A percentile compares a stretch with the other conserved stretches of the same genome.
These are phyloP conservation scores for Beauveria caledonica DNA, from an alignment of 2,329 filamentous ascomycete species.

Conservation along the genomic window DNA sequence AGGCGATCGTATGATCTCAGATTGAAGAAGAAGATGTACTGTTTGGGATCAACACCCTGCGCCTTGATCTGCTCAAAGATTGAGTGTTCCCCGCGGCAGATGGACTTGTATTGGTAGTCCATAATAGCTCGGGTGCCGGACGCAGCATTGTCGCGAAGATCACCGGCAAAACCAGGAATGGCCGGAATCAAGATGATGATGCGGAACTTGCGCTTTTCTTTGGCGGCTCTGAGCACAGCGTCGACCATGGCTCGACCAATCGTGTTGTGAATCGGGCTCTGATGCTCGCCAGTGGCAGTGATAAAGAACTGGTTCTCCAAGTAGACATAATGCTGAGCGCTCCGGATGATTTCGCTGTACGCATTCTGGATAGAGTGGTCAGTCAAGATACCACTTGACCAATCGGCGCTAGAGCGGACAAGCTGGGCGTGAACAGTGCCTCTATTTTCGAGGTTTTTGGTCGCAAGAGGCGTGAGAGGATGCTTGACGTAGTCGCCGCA, in stretches of 20 bases:
- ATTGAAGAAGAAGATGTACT: conserved; percentile 93
- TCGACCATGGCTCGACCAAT: conserved; percentile 88
- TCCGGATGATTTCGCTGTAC: conserved; percentile 75
- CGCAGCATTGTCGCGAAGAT: conserved; percentile 75
- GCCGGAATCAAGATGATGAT: conserved; percentile 87
- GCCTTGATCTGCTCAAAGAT: conserved; percentile 72
- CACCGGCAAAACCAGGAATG: conserved; percentile 89
- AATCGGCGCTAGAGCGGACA: conserved; percentile 84
- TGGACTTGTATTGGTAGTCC: conserved; percentile 97
- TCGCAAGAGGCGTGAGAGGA: conserved; percentile 60
- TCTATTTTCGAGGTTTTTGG: conserved; percentile 54
- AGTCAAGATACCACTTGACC: conserved; percentile 82
- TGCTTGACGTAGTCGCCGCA: conserved; percentile 83
- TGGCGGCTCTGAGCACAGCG: conserved; percentile 70
- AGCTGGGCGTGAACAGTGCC: conserved; percentile 77
- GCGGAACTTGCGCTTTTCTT: conserved; percentile 79
- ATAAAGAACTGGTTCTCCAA: conserved; percentile 99
- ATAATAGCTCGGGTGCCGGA: conserved; percentile 88
- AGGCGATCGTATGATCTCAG: conserved; percentile 86
- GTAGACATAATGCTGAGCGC: conserved; percentile 88
- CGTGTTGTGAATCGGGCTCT: conserved; percentile 76
- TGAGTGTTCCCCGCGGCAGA: conserved; percentile 82
- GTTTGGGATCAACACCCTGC: conserved; percentile 64
- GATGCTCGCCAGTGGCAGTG: conserved; percentile 83
- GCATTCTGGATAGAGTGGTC: conserved; percentile 86